Evolutionary conservation across 73 alveolate species (phyloP).

Genomic region (Tetrahymena thermophila): DNA sequence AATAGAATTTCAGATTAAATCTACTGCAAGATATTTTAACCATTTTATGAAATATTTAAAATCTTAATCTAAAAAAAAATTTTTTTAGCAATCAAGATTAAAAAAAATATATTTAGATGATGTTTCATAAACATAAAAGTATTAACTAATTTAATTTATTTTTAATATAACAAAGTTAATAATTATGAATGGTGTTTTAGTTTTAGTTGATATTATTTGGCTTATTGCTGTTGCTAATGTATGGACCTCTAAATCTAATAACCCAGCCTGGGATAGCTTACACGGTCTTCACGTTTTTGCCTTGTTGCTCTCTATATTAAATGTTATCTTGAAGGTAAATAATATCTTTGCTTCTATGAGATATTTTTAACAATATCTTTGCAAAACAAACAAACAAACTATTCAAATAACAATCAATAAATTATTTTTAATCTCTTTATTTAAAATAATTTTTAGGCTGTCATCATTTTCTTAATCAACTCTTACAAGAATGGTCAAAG

Average conservation of each 20-base stretch:
- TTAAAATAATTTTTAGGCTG: not conserved
- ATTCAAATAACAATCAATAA: not conserved
- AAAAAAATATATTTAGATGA: not conserved
- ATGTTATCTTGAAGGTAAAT: conserved; percentile 29
- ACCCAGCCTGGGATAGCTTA: conserved; percentile 29
- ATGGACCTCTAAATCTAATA: conserved; percentile 35
- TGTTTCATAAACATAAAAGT: not conserved
- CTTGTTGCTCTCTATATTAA: conserved; percentile 18
- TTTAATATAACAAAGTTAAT: conserved; percentile 1
- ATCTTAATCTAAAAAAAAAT: too few species aligned
- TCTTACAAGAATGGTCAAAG: not conserved
- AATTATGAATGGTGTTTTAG: conserved; percentile 36
- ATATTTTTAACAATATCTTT: not conserved
- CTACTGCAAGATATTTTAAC: not conserved
- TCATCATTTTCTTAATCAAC: not conserved
- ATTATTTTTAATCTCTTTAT: not conserved
- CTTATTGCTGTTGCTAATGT: conserved; percentile 37
- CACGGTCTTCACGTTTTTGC: conserved; percentile 43
- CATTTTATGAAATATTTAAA: not conserved
- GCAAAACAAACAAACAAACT: too few species aligned
- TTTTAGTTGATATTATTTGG: conserved; percentile 41
- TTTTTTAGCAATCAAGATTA: too few species aligned
- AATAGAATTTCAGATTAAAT: not conserved
- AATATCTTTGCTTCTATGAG: not conserved
- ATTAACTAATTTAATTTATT: too few species aligned